Base-by-base conservation (phyloP, 2,329 filamentous ascomycete species). In the Endoconidiophora polonica region DNA sequence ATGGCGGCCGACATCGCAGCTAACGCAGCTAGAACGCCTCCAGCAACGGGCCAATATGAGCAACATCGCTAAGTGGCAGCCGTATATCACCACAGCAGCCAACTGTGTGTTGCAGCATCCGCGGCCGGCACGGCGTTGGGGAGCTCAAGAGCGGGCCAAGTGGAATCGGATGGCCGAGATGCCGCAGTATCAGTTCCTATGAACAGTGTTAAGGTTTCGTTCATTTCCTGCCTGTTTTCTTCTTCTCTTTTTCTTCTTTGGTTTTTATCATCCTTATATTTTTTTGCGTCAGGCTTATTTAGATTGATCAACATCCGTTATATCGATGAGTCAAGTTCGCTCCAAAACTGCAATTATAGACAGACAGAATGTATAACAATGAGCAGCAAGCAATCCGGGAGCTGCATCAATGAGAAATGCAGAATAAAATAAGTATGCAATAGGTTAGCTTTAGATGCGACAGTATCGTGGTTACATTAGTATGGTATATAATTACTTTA, bases 81-180 rank as follows among this genome's bases (percentile, higher is more conserved):
- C 41, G 20, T 43, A 49, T 33, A 39, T 18, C 38, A 20, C 33
- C 12, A 44, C 48, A 4, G 39, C 48, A 14, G 48, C 29, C 26
- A 24, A 22, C 4, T 49, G 48, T 16, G 41, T 49, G 12, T 38
- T 49, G 26, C 41, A 49, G n/a, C 48, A 49, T 18, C 48, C 48
- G n/a, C 26, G 48, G n/a, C 48, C 48, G 9, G n/a, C 37, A 16
- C 41, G 40, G n/a, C 41, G 14, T 16, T 49, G 48, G 48, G 41
- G 40, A 18, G 41, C 23, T 5, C 23, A 23, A 18, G 48, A 49
- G 24, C 43, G 41, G 20, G 41, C 40, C 7, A 49, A 39, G 29
- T 49, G 48, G 48, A 40, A 49, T 29, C 18, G 41, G 14, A 49
- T 49, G 48, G 48, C 40, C 3, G 48, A 49, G n/a, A 24, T 44